These are phyloP conservation scores for Pleurotus tuber-regium DNA, from an alignment of 768 basidiomycete genomes.

Conservation along the genomic window DNA sequence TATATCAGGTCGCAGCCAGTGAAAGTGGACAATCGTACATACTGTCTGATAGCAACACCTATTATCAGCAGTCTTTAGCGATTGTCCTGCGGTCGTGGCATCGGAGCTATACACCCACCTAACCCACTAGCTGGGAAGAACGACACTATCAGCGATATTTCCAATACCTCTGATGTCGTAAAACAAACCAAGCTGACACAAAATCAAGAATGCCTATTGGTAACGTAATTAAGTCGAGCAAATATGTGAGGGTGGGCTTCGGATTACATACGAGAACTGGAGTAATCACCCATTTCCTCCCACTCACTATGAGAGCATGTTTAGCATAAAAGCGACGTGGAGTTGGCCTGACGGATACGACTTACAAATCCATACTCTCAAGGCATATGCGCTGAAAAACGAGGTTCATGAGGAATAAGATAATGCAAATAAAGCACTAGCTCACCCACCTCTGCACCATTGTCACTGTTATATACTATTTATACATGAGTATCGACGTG, in stretches of 20 bases:
- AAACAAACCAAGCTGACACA: constrained; percentile 1
- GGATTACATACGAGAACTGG: not conserved
- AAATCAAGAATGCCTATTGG: not conserved
- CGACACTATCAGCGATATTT: not conserved
- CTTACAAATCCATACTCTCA: constrained; percentile 5
- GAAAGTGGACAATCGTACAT: not conserved
- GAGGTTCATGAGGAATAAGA: not conserved
- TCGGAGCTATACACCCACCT: not conserved
- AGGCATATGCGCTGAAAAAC: not conserved
- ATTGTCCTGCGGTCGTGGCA: not conserved
- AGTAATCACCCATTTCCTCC: not conserved
- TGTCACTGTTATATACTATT: not conserved
- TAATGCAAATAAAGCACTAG: not conserved
- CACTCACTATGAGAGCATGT: not conserved
- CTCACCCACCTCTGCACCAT: not conserved
- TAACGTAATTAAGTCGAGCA: not conserved
- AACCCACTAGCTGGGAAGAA: not conserved
- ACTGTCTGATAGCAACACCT: not conserved
- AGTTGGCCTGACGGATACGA: no score
- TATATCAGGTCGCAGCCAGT: no score
- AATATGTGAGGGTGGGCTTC: not conserved
- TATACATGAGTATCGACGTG: not conserved
- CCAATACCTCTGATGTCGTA: no score
- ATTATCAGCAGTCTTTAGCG: not conserved
- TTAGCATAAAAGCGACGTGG: not conserved